phyloP scores from a whole-genome alignment of 495 filamentous ascomycete species.

The Penicillium paradoxum region DNA sequence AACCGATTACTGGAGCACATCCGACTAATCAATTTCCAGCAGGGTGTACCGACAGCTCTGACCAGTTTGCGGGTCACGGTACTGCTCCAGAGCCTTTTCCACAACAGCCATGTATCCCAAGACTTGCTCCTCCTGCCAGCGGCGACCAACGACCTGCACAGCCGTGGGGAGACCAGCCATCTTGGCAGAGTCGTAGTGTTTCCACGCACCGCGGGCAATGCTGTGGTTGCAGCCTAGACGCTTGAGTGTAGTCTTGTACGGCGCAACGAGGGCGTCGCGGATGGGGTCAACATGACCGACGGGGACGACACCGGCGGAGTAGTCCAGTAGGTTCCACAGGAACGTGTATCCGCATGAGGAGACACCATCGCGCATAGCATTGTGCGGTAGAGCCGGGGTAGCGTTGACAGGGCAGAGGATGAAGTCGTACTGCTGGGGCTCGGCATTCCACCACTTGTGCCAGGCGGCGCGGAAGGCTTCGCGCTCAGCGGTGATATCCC shows the following conservation, averaged over 20 bases:
- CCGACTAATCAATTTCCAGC: conserved; percentile 51
- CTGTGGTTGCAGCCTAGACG: conserved; percentile 55
- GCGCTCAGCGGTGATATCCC: conserved; percentile 70
- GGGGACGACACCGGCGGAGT: conserved; percentile 78
- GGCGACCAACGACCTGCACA: conserved; percentile 78
- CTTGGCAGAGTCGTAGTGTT: conserved; percentile 72
- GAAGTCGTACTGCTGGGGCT: conserved; percentile 63
- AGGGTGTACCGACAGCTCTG: conserved; percentile 57
- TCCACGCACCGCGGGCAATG: conserved; percentile 79
- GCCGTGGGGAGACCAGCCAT: conserved; percentile 89
- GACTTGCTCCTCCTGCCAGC: conserved; percentile 91
- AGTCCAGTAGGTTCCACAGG: conserved; percentile 91
- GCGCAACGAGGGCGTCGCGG: conserved; percentile 58
- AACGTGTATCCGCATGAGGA: conserved; percentile 93
- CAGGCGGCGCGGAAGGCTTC: conserved; percentile 73
- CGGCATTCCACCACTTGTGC: conserved; percentile 77
- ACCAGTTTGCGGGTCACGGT: conserved; percentile 28
- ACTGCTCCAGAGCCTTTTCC: conserved; percentile 64
- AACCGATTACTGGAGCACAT: not conserved
- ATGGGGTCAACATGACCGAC: conserved; percentile 75
- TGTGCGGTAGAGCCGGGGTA: conserved; percentile 82
- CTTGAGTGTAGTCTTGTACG: conserved; percentile 46
- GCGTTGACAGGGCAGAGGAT: conserved; percentile 84
- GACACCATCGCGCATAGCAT: conserved; percentile 81
- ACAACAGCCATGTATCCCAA: conserved; percentile 76